A percentile compares a stretch with the other conserved stretches of the same genome.
Evolutionary conservation across 2,329 filamentous ascomycete species (phyloP).

Genomic region (Ophiostoma sp.): DNA sequence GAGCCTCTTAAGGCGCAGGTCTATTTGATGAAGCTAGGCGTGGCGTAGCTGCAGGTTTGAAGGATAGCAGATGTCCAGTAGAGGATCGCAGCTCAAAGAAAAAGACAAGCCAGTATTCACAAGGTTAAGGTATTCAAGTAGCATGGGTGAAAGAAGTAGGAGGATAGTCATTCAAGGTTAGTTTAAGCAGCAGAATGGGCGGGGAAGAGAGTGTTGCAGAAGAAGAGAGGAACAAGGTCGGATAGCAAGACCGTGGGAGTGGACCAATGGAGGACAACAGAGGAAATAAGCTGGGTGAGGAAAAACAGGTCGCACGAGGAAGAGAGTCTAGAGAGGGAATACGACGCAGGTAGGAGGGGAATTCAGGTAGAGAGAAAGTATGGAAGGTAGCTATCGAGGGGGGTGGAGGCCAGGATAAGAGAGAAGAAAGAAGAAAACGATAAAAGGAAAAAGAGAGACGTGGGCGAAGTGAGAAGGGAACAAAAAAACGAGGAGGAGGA

Average conservation of each 20-base stretch:
- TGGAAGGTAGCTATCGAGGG: not conserved
- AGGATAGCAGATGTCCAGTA: not conserved
- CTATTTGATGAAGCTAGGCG: conserved; percentile 11
- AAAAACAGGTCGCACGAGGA: not conserved
- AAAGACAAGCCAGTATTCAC: too few species aligned
- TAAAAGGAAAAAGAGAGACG: not conserved
- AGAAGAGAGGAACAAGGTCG: not conserved
- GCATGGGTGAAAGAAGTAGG: too few species aligned
- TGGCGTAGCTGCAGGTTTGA: conserved; percentile 19
- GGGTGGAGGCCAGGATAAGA: not conserved
- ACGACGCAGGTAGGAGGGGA: not conserved
- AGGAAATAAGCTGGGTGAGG: not conserved
- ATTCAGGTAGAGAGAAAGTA: not conserved
- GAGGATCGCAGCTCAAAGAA: not conserved
- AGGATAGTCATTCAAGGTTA: not conserved
- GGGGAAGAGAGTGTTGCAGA: not conserved
- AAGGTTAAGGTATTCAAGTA: too few species aligned
- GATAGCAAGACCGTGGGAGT: not conserved
- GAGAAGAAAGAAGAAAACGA: not conserved
- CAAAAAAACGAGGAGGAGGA: not conserved
- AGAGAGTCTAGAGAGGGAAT: not conserved
- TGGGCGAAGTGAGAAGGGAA: not conserved
- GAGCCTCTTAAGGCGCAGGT: conserved; percentile 22
- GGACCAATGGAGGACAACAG: conserved; percentile 6
- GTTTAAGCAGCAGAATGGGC: not conserved